Evolutionary conservation across 2,329 filamentous ascomycete species (phyloP), one percentile per base, ranked within the genome.

Genomic region (Exutisphaerella laricina): DNA sequence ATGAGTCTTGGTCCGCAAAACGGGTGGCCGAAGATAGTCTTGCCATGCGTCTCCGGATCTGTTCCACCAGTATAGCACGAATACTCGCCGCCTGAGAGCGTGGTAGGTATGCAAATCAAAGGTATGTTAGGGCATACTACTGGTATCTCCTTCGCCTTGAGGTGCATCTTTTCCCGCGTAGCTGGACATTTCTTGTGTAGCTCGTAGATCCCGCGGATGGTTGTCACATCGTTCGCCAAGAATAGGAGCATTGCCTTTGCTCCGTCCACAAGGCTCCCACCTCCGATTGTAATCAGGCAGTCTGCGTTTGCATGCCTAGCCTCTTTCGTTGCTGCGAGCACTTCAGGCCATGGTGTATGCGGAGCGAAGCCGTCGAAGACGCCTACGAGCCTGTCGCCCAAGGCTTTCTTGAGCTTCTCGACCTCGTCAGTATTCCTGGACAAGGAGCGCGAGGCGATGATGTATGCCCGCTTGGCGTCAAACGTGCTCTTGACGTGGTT

Each of bases 231-330:
- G 34, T 55, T 55, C 5, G 50, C 52, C 17, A 55, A 28, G 20
- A 47, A 46, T 14, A 75, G 61, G 3, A 69, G 61, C 22, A 73
- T 62, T 1, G 78, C 61, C 55, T 79, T 79, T 0, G 74, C 74
- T 0, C 65, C 74, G 54, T 79, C 75, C 0, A 73, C 78, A n/a
- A 79, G 55, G 34, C 70, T 75, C 0, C 77, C 75, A 1, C 67
- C 75, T 3, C 77, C 75, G 2, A 79, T 56, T 0, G 75, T 79
- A 8, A 79, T 57, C 4, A 80, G 55, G 29, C 72, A 65, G 60
- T 80, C 75, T 0, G 67, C 67, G 3, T 66, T 41, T 5, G 53
- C 54, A 0, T 52, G 48, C 4, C 61, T 55, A 1, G 66, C 66
- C 16, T 75, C 70, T 0, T 61, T 52, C 1, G 68, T 63, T 18